Percentiles rank a stretch among this genome's conserved stretches.
These are phyloP conservation scores for Phytophthora kernoviae DNA, from an alignment of 352 stramenopile genomes.

Conservation along the genomic window DNA sequence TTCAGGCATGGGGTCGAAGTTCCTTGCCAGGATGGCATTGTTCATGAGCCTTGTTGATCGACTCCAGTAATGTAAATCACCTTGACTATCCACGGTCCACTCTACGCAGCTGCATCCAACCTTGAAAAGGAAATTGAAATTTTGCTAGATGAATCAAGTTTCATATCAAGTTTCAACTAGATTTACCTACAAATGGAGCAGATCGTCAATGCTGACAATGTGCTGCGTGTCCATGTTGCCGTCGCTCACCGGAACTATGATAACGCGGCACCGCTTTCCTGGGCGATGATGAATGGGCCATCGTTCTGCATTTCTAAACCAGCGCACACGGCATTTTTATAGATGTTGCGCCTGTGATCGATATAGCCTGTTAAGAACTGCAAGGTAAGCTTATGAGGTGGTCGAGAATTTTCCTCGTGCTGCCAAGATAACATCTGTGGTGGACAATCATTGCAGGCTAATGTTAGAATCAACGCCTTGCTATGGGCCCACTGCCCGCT, in stretches of 20 bases:
- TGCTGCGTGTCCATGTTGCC: slow-evolving; percentile 29
- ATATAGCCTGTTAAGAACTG: too few species aligned
- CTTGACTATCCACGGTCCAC: not conserved
- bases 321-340: too few species aligned
- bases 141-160: not conserved
- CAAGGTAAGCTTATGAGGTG: too few species aligned
- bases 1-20: not conserved
- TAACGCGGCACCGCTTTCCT: slow-evolving; percentile 7
- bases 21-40: not conserved
- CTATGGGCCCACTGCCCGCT: too few species aligned
- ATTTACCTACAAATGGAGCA: not conserved
- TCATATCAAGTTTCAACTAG: not conserved
- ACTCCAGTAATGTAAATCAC: too few species aligned
- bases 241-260: slow-evolving; percentile 9
- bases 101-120: not conserved
- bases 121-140: not conserved
- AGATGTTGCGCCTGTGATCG: too few species aligned
- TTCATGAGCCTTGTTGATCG: too few species aligned
- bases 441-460: too few species aligned
- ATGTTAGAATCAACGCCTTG: too few species aligned
- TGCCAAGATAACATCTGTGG: too few species aligned
- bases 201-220: not conserved
- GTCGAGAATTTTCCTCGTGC: too few species aligned
- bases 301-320: too few species aligned
- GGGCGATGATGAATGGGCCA: not conserved